phyloP scores from a whole-genome alignment of 345 rosid genomes.

The Linum lewisii region DNA sequence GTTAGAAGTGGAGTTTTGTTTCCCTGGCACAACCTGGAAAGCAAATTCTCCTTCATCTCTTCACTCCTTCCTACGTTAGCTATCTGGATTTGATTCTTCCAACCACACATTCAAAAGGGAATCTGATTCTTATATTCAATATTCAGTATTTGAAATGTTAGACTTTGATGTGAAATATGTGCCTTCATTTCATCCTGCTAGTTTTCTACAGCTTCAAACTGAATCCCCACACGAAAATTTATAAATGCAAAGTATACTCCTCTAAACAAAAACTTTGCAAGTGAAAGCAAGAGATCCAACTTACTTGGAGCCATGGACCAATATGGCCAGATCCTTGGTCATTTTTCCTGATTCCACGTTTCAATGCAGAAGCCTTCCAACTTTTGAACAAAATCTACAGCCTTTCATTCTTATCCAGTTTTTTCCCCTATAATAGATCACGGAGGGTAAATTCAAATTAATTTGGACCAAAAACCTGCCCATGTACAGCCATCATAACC shows the following conservation, averaged over 20 bases:
- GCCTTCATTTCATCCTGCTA: not conserved
- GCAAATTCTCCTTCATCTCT: too few species aligned
- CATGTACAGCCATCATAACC: not conserved
- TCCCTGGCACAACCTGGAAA: too few species aligned
- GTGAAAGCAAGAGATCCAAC: conserved; percentile 15
- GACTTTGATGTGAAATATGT: not conserved
- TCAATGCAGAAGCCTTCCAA: conserved; percentile 75
- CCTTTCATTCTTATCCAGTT: conserved; percentile 66
- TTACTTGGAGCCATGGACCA: conserved; percentile 77
- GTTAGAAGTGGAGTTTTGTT: too few species aligned
- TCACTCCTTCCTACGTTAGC: too few species aligned
- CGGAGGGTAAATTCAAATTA: not conserved
- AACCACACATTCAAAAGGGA: not conserved
- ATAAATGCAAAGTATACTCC: not conserved
- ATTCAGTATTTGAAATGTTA: not conserved
- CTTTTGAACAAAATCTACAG: conserved; percentile 70
- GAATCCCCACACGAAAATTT: too few species aligned
- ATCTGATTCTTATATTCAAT: not conserved
- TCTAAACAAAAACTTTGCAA: not conserved
- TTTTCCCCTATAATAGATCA: conserved; percentile 54
- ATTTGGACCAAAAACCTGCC: too few species aligned
- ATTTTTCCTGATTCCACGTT: conserved; percentile 85
- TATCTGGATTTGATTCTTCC: too few species aligned
- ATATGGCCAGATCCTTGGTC: conserved; percentile 94
- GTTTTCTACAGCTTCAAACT: not conserved